A percentile compares a stretch with the other conserved stretches of the same genome.
Evolutionary conservation across 352 stramenopile genomes (phyloP).

Genomic region (Globisporangium barbulae): DNA sequence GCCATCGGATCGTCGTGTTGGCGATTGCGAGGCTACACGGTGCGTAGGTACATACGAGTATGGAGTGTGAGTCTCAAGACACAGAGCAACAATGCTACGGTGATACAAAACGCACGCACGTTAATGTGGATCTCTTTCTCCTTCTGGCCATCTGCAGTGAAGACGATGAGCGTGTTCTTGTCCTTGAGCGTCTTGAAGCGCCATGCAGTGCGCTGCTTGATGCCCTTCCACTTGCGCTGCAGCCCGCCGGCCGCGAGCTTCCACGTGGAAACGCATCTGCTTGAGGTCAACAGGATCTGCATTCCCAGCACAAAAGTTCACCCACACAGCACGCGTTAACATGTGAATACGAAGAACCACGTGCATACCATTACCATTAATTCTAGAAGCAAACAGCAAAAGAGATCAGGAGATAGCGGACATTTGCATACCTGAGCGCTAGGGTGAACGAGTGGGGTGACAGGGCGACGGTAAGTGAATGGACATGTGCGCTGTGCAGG

Average conservation of each 20-base stretch:
- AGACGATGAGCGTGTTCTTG: conserved; percentile 66
- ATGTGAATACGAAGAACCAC: neutral
- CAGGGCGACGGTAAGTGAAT: neutral
- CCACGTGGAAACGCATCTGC: conserved; percentile 60
- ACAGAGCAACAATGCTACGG: too few relatives aligned
- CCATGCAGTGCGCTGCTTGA: conserved; percentile 83
- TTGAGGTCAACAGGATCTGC: neutral
- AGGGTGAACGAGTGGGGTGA: neutral
- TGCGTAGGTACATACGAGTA: neutral
- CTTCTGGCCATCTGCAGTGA: conserved; percentile 66
- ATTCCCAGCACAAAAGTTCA: neutral
- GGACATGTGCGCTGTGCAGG: neutral
- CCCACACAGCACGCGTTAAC: neutral
- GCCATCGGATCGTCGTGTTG: conserved; percentile 57
- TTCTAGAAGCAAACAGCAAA: neutral
- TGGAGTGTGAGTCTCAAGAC: neutral
- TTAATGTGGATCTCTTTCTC: conserved; percentile 65
- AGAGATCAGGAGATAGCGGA: neutral
- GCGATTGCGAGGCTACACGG: conserved; percentile 38
- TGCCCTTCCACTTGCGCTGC: conserved; percentile 76
- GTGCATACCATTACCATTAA: neutral
- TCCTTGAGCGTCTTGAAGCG: conserved; percentile 81
- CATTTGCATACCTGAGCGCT: neutral
- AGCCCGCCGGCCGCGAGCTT: conserved; percentile 66
- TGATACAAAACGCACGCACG: conserved; percentile 6